Evolutionary conservation across 2,329 filamentous ascomycete genomes (phyloP).

Genomic region (Niveomyces coronatus): DNA sequence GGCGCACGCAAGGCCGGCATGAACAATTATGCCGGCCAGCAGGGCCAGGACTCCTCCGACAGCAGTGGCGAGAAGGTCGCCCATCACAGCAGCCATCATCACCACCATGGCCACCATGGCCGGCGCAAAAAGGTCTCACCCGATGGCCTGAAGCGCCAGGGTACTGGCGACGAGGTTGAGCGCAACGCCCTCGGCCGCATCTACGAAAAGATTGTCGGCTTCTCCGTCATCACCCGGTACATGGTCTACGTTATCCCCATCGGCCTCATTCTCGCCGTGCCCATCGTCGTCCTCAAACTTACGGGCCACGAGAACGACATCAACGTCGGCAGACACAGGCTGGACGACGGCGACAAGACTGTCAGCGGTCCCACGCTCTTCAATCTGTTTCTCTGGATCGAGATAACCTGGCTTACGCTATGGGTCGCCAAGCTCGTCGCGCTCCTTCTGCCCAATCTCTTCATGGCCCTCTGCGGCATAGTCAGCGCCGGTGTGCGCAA

Average conservation of each 20-base stretch:
- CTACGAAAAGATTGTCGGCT: conserved; percentile 53
- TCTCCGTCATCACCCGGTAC: conserved; percentile 55
- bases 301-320: conserved; percentile 30
- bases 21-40: conserved; percentile 24
- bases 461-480: conserved; percentile 60
- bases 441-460: conserved; percentile 47
- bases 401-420: conserved; percentile 55
- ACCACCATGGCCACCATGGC: conserved; percentile 29
- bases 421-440: conserved; percentile 59
- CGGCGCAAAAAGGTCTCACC: conserved; percentile 41
- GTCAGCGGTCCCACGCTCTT: conserved; percentile 40
- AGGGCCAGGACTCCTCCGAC: conserved; percentile 21
- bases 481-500: conserved; percentile 61
- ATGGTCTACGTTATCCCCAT: conserved; percentile 58
- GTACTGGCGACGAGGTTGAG: conserved; percentile 41
- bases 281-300: conserved; percentile 45
- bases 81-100: no score
- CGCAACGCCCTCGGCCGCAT: conserved; percentile 57
- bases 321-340: conserved; percentile 24
- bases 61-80: conserved; percentile 37
- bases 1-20: conserved; percentile 40
- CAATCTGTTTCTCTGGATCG: conserved; percentile 57
- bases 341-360: conserved; percentile 13
- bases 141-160: conserved; percentile 28
- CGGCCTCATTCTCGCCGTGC: conserved; percentile 49